Evolutionary conservation across 148 eudicot genomes (phyloP).

Genomic region (Spergularia marina): DNA sequence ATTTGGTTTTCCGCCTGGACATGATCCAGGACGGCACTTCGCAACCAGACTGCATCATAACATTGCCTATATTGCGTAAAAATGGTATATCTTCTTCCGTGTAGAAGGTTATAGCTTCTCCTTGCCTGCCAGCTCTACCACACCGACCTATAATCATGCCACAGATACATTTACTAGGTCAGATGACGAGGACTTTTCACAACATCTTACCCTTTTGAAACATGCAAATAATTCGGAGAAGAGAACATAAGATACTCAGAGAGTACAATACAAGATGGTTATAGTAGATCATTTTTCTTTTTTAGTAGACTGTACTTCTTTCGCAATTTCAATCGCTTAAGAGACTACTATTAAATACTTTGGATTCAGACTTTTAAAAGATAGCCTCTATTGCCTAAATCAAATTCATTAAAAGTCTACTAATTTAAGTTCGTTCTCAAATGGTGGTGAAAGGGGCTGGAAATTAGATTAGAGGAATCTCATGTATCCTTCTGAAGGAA

Average conservation of each 20-base stretch:
- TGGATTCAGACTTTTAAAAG: neutral
- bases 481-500: neutral
- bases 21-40: constrained; percentile 85
- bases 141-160: constrained; percentile 55
- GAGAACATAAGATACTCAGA: neutral
- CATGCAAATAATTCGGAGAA: neutral
- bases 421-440: neutral
- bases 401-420: neutral
- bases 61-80: constrained; percentile 76
- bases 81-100: constrained; percentile 80
- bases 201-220: neutral
- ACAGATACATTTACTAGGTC: neutral
- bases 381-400: neutral
- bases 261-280: neutral
- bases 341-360: neutral
- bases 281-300: neutral
- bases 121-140: constrained; percentile 94
- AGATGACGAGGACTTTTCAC: neutral
- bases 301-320: neutral
- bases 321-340: neutral
- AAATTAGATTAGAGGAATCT: neutral
- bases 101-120: constrained; percentile 85
- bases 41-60: constrained; percentile 73
- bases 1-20: constrained; percentile 71
- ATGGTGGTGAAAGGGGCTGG: neutral